Base-by-base conservation (phyloP, 2,329 filamentous ascomycete species). In the Pyrenophora tritici-repentis region DNA sequence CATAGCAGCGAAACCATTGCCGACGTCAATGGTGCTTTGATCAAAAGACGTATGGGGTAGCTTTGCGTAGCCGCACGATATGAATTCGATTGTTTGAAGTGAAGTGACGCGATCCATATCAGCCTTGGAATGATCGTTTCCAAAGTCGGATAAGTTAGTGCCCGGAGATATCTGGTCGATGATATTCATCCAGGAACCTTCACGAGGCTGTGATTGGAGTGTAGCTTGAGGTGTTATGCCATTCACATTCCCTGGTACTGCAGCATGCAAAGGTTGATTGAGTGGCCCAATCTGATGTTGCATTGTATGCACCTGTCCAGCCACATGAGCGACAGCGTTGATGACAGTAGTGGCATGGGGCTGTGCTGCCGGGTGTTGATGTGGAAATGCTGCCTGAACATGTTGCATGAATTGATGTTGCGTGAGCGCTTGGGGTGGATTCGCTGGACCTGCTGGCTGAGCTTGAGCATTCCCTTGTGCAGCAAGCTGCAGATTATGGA, bases 41-140 rank as follows among this genome's bases (percentile, higher is more conserved):
- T 76, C 72, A 35, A 74, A 68, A 0, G 50, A 3, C 22, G 55
- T 34, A 47, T 61, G 45, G 45, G 56, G 53, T 1, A 86, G 65
- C 5, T 72, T 67, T 29, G 79, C 81, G 60, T 87, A 87, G 42
- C 85, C 85, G 63, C 85, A 87, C 0, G 83, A 86, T 26, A 79
- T 79, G 69, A 87, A 80, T 1, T 77, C 75, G 24, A 87, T 69
- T 12, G 67, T 66, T 47, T 66, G 56, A 2, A 82, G 65, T 17
- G 65, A 65, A 3, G 75, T 75, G 2, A n/a, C 41, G 32, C 58
- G 61, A 16, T 55, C 59, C 33, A 48, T 47, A 18, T 67, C 56
- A 7, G 68, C 63, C 56, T 68, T 65, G 33, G 73, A 74, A 43
- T 68, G 63, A 6, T 63, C 55, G 18, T 73, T 67, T 12, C 74